Conservation (phyloP, 352 stramenopile genomes). For the Albugo laibachii region DNA sequence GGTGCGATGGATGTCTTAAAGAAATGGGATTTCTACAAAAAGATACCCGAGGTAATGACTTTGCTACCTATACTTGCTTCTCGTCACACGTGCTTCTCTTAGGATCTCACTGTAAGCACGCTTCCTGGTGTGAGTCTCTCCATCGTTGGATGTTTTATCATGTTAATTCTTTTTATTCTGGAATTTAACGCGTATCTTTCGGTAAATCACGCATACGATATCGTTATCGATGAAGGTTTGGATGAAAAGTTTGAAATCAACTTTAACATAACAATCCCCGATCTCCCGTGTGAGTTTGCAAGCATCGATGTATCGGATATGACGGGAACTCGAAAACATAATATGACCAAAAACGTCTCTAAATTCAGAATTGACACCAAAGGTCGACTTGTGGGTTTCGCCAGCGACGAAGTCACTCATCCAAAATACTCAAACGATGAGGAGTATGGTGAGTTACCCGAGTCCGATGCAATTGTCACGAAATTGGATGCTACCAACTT, state of each 20-base stretch:
- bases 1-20: conserved; percentile 75
- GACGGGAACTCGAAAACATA: conserved; percentile 92
- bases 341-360: conserved; percentile 97
- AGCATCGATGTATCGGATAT: conserved; percentile 93
- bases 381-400: conserved; percentile 64
- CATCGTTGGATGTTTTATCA: conserved; percentile 71
- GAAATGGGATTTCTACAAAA: conserved; percentile 86
- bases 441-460: conserved; percentile 46
- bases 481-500: conserved; percentile 75
- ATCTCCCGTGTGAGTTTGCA: conserved; percentile 94
- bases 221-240: conserved; percentile 75
- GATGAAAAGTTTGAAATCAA: conserved; percentile 87
- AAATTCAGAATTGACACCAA: conserved; percentile 86
- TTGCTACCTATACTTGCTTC: background rate
- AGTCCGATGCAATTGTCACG: conserved; percentile 57
- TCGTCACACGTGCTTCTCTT: conserved; percentile 1
- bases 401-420: conserved; percentile 73
- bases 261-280: conserved; percentile 97
- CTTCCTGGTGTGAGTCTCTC: conserved; percentile 69
- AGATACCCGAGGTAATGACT: conserved; percentile 60
- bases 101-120: conserved; percentile 75
- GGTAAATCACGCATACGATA: conserved; percentile 75
- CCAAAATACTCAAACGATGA: conserved; percentile 45
- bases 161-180: conserved; percentile 78
- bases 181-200: conserved; percentile 80